These are phyloP conservation scores for Lavandula angustifolia DNA, from an alignment of 257 asterid species.

Conservation along the genomic window DNA sequence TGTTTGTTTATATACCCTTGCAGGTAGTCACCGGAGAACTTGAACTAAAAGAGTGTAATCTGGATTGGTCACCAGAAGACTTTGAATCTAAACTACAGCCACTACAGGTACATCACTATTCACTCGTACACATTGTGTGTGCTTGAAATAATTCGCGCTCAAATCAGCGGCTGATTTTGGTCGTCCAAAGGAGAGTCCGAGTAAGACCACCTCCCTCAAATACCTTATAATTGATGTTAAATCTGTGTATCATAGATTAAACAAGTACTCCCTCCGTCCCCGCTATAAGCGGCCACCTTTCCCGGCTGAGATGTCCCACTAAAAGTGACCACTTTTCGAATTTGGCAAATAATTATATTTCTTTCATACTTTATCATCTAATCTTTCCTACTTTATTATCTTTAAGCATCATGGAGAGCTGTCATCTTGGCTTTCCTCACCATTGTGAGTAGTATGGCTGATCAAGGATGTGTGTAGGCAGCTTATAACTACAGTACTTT, in stretches of 20 bases:
- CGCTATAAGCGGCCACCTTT: too few species aligned
- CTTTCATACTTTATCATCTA: too few species aligned
- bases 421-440: slow-evolving; percentile 85
- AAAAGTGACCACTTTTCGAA: too few species aligned
- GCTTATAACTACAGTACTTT: not conserved
- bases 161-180: slow-evolving; percentile 92
- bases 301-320: too few species aligned
- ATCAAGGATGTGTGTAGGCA: slow-evolving; percentile 83
- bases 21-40: slow-evolving; percentile 99
- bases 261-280: too few species aligned
- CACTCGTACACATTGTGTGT: not conserved
- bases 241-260: not conserved
- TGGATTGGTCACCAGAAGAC: slow-evolving; percentile 96
- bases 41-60: slow-evolving; percentile 84
- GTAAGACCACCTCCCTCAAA: slow-evolving; percentile 50
- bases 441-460: slow-evolving; percentile 84
- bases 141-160: slow-evolving; percentile 15
- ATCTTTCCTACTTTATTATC: too few species aligned
- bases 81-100: slow-evolving; percentile 92
- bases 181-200: slow-evolving; percentile 91
- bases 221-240: not conserved
- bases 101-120: slow-evolving; percentile 36
- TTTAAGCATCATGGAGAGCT: too few species aligned
- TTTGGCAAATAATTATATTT: too few species aligned
- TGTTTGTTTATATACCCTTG: not conserved